A percentile compares a stretch with the other conserved stretches of the same genome.
Conservation (phyloP, 2,329 filamentous ascomycete species). For the Zasmidium cellare region DNA sequence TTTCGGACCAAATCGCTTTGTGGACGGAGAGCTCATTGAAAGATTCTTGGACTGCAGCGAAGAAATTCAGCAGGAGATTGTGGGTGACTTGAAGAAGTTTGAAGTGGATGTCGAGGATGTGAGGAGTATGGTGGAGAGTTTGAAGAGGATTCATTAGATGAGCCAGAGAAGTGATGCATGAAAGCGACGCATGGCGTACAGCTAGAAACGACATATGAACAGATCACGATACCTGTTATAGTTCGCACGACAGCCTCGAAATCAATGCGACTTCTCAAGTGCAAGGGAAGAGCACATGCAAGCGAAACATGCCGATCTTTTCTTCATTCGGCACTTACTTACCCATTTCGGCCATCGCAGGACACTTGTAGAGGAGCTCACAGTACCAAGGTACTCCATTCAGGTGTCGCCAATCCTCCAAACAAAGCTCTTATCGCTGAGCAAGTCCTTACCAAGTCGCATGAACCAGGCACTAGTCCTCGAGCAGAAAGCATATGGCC, state of each 20-base stretch:
- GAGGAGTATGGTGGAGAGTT: conserved; percentile 61
- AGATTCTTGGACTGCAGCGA: conserved; percentile 73
- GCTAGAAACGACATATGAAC: not conserved
- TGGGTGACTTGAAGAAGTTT: conserved; percentile 46
- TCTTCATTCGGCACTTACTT: not conserved
- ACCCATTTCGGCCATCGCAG: not conserved
- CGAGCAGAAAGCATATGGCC: not conserved
- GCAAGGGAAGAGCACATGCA: not conserved
- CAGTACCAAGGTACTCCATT: too few species aligned
- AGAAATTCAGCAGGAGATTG: conserved; percentile 55
- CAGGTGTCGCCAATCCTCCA: too few species aligned
- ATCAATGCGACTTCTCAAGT: too few species aligned
- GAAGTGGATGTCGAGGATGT: conserved; percentile 54
- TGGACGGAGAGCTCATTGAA: conserved; percentile 91
- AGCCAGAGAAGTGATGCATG: not conserved
- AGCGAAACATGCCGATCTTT: not conserved
- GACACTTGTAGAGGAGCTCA: not conserved
- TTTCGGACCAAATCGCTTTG: conserved; percentile 78
- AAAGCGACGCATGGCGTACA: not conserved
- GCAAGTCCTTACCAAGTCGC: too few species aligned
- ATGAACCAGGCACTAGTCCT: too few species aligned
- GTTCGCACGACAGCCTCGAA: too few species aligned
- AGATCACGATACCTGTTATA: too few species aligned
- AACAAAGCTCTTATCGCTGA: not conserved
- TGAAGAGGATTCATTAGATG: conserved; percentile 51